These are phyloP conservation scores for Haberlea rhodopensis DNA, from an alignment of 257 asterid genomes.

Conservation along the genomic window DNA sequence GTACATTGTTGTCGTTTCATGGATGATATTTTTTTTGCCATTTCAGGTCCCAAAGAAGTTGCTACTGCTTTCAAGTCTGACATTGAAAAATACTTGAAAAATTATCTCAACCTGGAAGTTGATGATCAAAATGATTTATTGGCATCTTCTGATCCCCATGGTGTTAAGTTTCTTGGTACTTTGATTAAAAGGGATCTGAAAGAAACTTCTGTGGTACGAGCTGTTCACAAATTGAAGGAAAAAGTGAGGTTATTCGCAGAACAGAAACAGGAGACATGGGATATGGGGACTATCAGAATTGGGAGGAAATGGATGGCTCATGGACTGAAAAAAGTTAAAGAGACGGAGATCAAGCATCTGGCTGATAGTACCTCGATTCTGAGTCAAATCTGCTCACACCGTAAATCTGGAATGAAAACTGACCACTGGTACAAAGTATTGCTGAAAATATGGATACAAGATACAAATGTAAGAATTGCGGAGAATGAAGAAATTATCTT, in stretches of 20 bases:
- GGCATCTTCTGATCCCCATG: constrained; percentile 49
- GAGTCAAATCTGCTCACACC: constrained; percentile 52
- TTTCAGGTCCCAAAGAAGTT: constrained; percentile 72
- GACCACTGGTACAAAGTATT: constrained; percentile 87
- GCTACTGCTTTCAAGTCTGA: constrained; percentile 62
- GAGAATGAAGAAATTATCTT: constrained; percentile 50
- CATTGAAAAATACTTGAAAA: constrained; percentile 49
- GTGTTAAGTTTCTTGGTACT: constrained; percentile 72
- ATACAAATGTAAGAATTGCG: constrained; percentile 37
- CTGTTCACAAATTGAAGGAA: constrained; percentile 83
- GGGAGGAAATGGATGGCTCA: constrained; percentile 88
- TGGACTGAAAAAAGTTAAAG: constrained; percentile 89
- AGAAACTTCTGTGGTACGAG: constrained; percentile 63
- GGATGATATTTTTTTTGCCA: constrained; percentile 80
- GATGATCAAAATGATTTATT: constrained; percentile 42
- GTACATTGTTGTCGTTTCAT: constrained; percentile 80
- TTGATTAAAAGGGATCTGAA: constrained; percentile 51
- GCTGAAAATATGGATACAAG: constrained; percentile 80
- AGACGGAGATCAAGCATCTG: constrained; percentile 81
- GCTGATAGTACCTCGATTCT: constrained; percentile 54
- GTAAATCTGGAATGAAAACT: constrained; percentile 86
- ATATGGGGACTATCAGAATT: constrained; percentile 60
- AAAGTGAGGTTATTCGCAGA: constrained; percentile 60
- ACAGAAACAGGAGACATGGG: constrained; percentile 83
- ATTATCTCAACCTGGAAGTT: constrained; percentile 57